These are phyloP conservation scores for Penicillium bovifimosum DNA, from an alignment of 495 filamentous ascomycete genomes.

Conservation along the genomic window DNA sequence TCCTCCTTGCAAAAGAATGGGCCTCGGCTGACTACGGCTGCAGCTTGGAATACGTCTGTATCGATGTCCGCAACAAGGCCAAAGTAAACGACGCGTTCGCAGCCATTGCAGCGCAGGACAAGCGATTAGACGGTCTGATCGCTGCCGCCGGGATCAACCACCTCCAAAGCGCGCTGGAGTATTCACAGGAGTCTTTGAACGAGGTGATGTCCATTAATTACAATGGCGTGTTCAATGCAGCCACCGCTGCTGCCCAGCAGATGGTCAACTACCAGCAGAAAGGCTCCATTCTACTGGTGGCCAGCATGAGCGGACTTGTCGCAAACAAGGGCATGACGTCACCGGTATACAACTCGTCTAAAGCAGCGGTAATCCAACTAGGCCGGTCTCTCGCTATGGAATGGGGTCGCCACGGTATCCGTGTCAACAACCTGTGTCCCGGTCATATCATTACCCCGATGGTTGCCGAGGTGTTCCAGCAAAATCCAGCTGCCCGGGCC, in stretches of 20 bases:
- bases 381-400: constrained; percentile 63
- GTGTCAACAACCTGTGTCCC: constrained; percentile 63
- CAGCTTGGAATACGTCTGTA: constrained; percentile 53
- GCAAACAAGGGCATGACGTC: constrained; percentile 68
- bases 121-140: constrained; percentile 68
- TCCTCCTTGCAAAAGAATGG: constrained; percentile 43
- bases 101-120: constrained; percentile 47
- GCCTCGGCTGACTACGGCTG: constrained; percentile 47
- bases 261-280: constrained; percentile 58
- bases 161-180: constrained; percentile 63
- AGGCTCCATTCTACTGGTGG: constrained; percentile 70
- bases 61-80: constrained; percentile 58
- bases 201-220: constrained; percentile 70
- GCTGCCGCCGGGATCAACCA: constrained; percentile 80
- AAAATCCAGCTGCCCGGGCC: constrained; percentile 52
- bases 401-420: constrained; percentile 61
- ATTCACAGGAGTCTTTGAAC: constrained; percentile 57
- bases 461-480: constrained; percentile 61
- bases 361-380: constrained; percentile 65
- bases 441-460: constrained; percentile 71
- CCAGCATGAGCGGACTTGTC: constrained; percentile 73
- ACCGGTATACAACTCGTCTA: constrained; percentile 64
- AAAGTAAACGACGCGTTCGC: constrained; percentile 50
- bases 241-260: constrained; percentile 68
- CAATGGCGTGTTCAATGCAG: constrained; percentile 71